These are phyloP conservation scores for Trypanosoma congolense DNA, from an alignment of 208 protist species.

Conservation along the genomic window DNA sequence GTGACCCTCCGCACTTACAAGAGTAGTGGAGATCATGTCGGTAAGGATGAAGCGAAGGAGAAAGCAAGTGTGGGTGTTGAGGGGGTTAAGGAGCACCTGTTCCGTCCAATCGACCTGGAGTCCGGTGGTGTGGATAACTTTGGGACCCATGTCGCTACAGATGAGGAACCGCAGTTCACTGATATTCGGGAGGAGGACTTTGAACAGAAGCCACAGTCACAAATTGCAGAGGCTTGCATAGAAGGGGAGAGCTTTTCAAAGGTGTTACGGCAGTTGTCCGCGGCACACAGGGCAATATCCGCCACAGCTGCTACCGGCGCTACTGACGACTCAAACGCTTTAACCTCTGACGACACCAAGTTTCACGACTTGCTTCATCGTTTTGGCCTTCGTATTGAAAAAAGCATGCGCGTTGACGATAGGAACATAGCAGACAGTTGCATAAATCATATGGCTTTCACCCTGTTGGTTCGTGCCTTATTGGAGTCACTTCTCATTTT, in stretches of 20 bases:
- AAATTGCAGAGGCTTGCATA: constrained; percentile 4
- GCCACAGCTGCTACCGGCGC: neutral
- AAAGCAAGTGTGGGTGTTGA: neutral
- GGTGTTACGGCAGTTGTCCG: neutral
- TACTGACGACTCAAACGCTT: neutral
- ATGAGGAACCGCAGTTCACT: constrained; percentile 1
- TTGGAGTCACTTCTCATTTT: constrained; percentile 6
- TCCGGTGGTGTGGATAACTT: constrained; percentile 8
- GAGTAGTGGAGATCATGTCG: neutral
- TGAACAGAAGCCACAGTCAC: neutral
- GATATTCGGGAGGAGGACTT: neutral
- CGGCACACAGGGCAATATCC: neutral
- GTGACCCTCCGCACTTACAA: too few species aligned
- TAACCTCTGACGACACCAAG: neutral
- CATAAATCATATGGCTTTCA: neutral
- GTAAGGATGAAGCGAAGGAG: neutral
- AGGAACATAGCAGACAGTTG: neutral
- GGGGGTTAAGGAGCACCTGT: constrained; percentile 3
- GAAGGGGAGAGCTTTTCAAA: neutral
- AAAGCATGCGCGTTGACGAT: neutral
- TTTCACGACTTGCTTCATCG: neutral
- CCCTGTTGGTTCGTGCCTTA: neutral
- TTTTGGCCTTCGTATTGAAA: neutral
- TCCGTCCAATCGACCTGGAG: constrained; percentile 17
- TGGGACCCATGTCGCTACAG: constrained; percentile 10